Base-by-base conservation (phyloP, 768 basidiomycete genomes). In the Glaciozyma antarctica region DNA sequence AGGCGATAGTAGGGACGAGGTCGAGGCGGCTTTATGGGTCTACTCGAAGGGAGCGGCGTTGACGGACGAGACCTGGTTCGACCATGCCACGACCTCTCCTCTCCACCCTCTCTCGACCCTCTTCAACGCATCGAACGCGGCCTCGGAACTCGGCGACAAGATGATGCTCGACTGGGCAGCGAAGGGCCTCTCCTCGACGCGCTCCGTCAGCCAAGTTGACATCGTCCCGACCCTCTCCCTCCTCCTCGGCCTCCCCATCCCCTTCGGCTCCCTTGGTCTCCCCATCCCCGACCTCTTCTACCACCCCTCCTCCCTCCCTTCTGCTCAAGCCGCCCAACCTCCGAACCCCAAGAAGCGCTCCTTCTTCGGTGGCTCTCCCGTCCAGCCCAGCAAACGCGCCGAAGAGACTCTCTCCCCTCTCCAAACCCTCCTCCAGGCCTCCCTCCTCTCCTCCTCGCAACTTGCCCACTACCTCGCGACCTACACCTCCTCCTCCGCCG, bases 281-380 rank as follows among this genome's bases (percentile, higher is more conserved):
- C 78, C 95, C 65, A 89, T 99, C 38, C 94, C 95, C 0, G 94
- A 98, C 73, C 78, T 94, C 15, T 97, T 99, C 77, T 83, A 82
- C 78, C 81, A 44, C 43, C 10, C 24, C 0, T 65, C 63, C 13
- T 22, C 59, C 2, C 64, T 71, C 2, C 69, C 69, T 21, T 32
- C 65, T 30, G 65, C 68, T 0, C 65, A 66, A 12, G 49, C 1
- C n/a, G 43, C 0, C 55, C n/a, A 26, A 24, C 12, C 32, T 24
- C 51, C 16, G 13, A 48, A 16, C 22, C 45, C 60, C 5, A 69
- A 44, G 71, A 74, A 65, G 54, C 65, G 68, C 17, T 34, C 61
- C 26, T 59, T 66, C 51, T 61, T 66, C 60, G 65, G 51, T 21
- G 60, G 34, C 58, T 7, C 59, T 59, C 30, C 48, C 38, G 22